Base-by-base conservation (phyloP, 805 yeast genomes). In the Starmerella tilneyi region DNA sequence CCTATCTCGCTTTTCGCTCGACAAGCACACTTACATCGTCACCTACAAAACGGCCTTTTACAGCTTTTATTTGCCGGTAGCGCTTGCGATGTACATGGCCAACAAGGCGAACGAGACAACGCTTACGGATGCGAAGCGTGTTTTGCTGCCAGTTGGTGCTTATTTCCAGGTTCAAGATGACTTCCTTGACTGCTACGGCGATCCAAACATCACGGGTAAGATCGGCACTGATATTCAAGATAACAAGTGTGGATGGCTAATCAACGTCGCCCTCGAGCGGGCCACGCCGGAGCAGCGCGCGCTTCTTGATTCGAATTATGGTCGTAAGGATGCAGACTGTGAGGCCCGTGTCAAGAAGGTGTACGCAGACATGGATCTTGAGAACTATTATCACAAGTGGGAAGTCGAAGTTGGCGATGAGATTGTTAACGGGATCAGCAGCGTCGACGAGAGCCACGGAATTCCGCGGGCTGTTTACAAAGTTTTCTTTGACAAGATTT, bases 81-180 rank as follows among this genome's bases (percentile, higher is more conserved):
- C 94, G 3, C 73, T 92, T 50, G 95, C 97, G 32, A 86, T 92
- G 96, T 81, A 70, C 66, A 81, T 84, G 74, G 81, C 94, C 47
- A 97, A 96, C 44, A 63, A 82, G 56, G 71, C 71, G 48, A 71
- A 74, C 57, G 81, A 73, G 45, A 64, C 68, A 56, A 96, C 89
- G 64, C 74, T 92, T 63, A 74, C 83, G 62, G 97, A 89, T 70
- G 96, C 85, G 16, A 73, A 72, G 51, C 92, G 84, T 56, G 78
- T 92, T 33, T 73, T 92, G 64, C 79, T 92, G 53, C 96, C 96
- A 46, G 75, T 92, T 56, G 99, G 99, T 48, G 96, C 92, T 66
- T 92, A 92, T 65, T 92, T 92, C 80, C 99, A 92, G 71, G 84
- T 92, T 56, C 98, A 92, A 70, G 99, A 92, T 63, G 99, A 92